Conservation (phyloP, 192 early-diverging fungal species). For the Globomyces pollinis-pini region DNA sequence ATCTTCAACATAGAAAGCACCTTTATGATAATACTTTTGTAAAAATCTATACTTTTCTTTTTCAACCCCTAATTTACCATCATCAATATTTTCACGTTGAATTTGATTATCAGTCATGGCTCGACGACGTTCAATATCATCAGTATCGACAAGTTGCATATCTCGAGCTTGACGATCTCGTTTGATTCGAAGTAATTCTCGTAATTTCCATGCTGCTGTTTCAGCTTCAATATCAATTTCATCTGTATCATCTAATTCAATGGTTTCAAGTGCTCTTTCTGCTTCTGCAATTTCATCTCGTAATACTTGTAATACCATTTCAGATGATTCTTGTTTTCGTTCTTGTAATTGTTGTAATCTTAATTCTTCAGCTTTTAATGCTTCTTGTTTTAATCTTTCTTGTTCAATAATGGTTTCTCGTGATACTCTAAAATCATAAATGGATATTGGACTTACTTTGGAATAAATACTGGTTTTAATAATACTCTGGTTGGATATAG, state of each 20-base stretch:
- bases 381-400: slow-evolving; percentile 50
- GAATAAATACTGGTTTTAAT: slow-evolving; percentile 88
- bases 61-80: slow-evolving; percentile 53
- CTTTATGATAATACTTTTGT: slow-evolving; percentile 84
- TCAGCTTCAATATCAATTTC: slow-evolving; percentile 80
- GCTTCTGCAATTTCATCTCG: slow-evolving; percentile 46
- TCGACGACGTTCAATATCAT: slow-evolving; percentile 70
- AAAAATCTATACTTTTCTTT: slow-evolving; percentile 48
- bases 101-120: slow-evolving; percentile 82
- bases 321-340: slow-evolving; percentile 66
- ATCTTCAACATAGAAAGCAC: slow-evolving; percentile 71
- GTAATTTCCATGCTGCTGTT: slow-evolving; percentile 82
- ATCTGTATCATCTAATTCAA: slow-evolving; percentile 86
- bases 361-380: slow-evolving; percentile 51
- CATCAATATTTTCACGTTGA: slow-evolving; percentile 58
- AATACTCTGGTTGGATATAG: slow-evolving; percentile 47
- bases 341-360: slow-evolving; percentile 44
- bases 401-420: slow-evolving; percentile 4
- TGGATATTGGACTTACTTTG: slow-evolving; percentile 80
- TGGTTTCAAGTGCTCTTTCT: slow-evolving; percentile 31
- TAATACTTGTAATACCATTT: slow-evolving; percentile 65
- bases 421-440: background rate
- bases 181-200: slow-evolving; percentile 82
- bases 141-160: slow-evolving; percentile 60
- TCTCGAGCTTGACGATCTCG: slow-evolving; percentile 73